These are phyloP conservation scores for Tilletia walkeri DNA, from an alignment of 1,284 basidiomycete species.

Conservation along the genomic window DNA sequence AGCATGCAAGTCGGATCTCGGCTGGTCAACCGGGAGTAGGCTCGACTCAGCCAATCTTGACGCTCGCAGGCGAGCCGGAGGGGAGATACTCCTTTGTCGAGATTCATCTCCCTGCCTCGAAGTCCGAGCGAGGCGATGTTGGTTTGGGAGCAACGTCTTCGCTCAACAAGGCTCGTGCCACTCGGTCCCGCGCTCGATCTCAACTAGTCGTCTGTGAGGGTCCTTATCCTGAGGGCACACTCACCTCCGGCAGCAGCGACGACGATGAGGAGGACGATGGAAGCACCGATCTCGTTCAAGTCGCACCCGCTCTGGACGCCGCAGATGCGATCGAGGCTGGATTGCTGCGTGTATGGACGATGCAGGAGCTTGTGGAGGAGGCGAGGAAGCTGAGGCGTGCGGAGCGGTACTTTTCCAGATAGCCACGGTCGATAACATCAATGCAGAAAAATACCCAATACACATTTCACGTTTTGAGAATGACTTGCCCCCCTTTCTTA, in stretches of 20 bases:
- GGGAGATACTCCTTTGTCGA: slow-evolving; percentile 28
- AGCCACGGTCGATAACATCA: no score
- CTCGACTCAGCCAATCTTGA: neutral
- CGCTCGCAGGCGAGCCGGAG: slow-evolving; percentile 20
- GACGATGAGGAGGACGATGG: neutral
- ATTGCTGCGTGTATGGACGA: slow-evolving; percentile 24
- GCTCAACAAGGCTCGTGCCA: neutral
- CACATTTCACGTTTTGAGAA: no score
- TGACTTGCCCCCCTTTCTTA: no score
- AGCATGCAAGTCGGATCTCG: slow-evolving; percentile 12
- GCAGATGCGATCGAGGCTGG: slow-evolving; percentile 18
- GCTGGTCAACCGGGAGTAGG: neutral
- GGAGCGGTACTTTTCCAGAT: no score
- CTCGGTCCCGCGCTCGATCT: neutral
- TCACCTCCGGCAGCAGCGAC: neutral
- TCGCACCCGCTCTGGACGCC: neutral
- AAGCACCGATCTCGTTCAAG: slow-evolving; percentile 5
- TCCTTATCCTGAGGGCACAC: neutral
- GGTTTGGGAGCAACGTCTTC: neutral
- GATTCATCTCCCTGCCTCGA: slow-evolving; percentile 24
- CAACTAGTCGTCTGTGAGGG: slow-evolving; percentile 27
- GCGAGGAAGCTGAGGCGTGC: neutral
- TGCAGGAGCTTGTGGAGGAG: slow-evolving; percentile 22
- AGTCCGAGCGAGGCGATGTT: neutral
- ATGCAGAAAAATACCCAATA: no score